Evolutionary conservation across 2,329 filamentous ascomycete species (phyloP), one percentile per base, ranked within the genome.

Genomic region (Leptosphaerulina australis): DNA sequence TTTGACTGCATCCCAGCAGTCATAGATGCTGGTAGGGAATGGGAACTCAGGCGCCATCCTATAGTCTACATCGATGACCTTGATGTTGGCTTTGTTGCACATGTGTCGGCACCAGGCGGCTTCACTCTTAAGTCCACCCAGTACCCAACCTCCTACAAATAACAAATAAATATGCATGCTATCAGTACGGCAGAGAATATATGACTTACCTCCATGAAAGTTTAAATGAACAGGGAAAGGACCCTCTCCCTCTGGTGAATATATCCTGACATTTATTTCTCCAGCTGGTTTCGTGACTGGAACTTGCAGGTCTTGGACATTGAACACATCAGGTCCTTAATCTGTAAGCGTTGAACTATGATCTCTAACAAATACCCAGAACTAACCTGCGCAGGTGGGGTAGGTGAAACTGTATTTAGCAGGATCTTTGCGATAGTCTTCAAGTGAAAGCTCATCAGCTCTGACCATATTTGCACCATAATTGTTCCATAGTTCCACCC

Each of bases 11-110:
- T 74, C 75, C 62, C 77, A 81, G 39, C 75, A 75, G 64, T 83
- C 80, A n/a, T 77, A 73, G 14, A 78, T 72, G 22, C 70, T 71
- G 11, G 74, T 73, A n/a, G 80, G 80, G 49, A 79, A 81, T 4
- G 75, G 66, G 53, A 75, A 61, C 60, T 82, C 79, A 7, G 80
- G 80, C 0, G 80, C 76, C 1, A 81, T 73, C 4, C 80, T 75
- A 58, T 82, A 83, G n/a, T 65, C 78, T 9, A 82, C 76, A 56
- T 81, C 54, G 18, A 57, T 44, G 24, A 57, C 14, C 29, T 50
- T 50, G 43, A 57, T 57, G 28, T 39, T 37, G 15, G 46, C 44
- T 34, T 54, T 54, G 10, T 54, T 57, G 30, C 45, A 50, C 26
- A 57, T 47, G 30, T 50, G 51, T 28, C 50, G 43, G 26, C 54